Conservation (phyloP, 2,329 filamentous ascomycete genomes). For the Cytospora paraplurivora region DNA sequence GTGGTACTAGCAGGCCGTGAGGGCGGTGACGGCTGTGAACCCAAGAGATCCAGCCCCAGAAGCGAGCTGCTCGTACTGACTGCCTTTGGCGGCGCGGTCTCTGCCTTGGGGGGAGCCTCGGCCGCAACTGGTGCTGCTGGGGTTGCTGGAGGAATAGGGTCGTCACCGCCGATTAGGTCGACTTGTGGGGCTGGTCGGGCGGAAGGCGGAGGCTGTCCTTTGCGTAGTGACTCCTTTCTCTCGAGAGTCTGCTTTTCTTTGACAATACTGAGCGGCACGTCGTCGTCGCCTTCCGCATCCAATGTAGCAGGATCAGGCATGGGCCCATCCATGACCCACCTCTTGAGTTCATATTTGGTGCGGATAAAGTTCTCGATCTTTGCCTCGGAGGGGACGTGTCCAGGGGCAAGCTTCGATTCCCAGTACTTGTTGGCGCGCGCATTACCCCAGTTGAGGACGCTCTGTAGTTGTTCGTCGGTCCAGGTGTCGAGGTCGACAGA, state of each 20-base stretch:
- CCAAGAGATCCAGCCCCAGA: conserved; percentile 90
- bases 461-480: conserved; percentile 97
- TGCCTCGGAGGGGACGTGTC: conserved; percentile 90
- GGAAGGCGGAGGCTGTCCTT: conserved; percentile 47
- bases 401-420: conserved; percentile 90
- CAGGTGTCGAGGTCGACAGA: conserved; percentile 97
- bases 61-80: conserved; percentile 85
- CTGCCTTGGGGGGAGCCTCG: conserved; percentile 61
- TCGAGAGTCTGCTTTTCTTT: conserved; percentile 68
- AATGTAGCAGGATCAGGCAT: conserved; percentile 91
- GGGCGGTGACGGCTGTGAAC: conserved; percentile 68
- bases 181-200: conserved; percentile 51
- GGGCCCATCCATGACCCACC: conserved; percentile 98
- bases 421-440: conserved; percentile 97
- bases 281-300: conserved; percentile 82
- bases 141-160: conserved; percentile 69
- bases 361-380: conserved; percentile 99
- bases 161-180: conserved; percentile 83
- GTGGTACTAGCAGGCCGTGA: conserved; percentile 81
- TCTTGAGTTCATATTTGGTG: conserved; percentile 97
- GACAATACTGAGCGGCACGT: conserved; percentile 65
- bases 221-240: conserved; percentile 60
- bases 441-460: conserved; percentile 94
- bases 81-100: conserved; percentile 67
- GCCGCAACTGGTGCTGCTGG: conserved; percentile 68